Percentiles rank a stretch among this genome's conserved stretches.
phyloP scores from a whole-genome alignment of 225 moss, liverwort and hornwort species.

The Marchantia paleacea region DNA sequence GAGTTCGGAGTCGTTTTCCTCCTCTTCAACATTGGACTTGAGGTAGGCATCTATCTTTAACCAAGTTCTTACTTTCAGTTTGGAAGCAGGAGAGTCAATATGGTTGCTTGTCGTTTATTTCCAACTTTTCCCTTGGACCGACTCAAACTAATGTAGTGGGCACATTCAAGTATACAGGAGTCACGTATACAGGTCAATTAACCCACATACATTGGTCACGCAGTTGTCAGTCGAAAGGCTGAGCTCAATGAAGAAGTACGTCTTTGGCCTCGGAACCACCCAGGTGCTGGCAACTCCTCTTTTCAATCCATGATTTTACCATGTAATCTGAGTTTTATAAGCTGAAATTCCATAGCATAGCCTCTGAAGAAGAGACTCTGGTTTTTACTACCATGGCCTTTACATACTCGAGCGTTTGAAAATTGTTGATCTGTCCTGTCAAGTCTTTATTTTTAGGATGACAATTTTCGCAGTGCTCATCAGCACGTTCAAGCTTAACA shows the following conservation, averaged over 20 bases:
- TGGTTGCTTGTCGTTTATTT: neutral
- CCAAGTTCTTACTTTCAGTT: neutral
- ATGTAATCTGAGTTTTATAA: neutral
- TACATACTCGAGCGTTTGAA: too few species aligned
- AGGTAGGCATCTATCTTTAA: conserved; percentile 44
- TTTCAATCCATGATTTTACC: neutral
- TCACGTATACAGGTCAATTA: neutral
- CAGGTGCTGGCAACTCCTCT: conserved; percentile 49
- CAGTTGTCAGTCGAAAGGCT: conserved; percentile 93
- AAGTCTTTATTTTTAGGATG: too few species aligned
- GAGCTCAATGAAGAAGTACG: conserved; percentile 97
- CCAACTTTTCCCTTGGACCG: neutral
- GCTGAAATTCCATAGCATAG: neutral
- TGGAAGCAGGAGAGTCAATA: neutral
- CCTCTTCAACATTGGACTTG: conserved; percentile 95
- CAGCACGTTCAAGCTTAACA: neutral
- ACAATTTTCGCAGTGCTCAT: neutral
- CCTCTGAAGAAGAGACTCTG: too few species aligned
- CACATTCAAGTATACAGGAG: neutral
- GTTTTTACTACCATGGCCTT: neutral
- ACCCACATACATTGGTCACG: neutral
- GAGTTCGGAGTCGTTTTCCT: conserved; percentile 99
- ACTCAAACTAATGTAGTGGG: too few species aligned
- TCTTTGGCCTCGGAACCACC: conserved; percentile 84
- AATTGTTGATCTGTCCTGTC: too few species aligned